Evolutionary conservation across 1,284 basidiomycete species (phyloP).

Genomic region (Boletus holoroseus): DNA sequence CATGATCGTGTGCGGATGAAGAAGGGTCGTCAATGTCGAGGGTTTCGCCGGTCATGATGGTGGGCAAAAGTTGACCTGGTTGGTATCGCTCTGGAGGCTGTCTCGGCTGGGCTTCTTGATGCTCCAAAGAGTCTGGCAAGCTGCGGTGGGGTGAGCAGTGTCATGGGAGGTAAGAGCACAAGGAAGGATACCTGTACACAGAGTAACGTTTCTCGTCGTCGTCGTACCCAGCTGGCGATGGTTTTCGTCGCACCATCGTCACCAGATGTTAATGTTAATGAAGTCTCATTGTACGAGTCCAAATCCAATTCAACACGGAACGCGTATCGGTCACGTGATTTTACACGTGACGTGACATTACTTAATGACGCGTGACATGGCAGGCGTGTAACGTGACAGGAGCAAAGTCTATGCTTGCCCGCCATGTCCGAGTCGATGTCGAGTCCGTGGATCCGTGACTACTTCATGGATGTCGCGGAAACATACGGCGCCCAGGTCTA

Average conservation of each 20-base stretch:
- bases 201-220: conserved; percentile 1
- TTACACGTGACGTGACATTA: conserved; percentile 18
- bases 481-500: conserved; percentile 42
- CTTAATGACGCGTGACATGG: conserved; percentile 17
- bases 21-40: conserved; percentile 32
- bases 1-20: conserved; percentile 22
- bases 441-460: conserved; percentile 48
- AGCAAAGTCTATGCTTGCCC: not conserved
- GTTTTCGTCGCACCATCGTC: conserved; percentile 25
- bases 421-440: conserved; percentile 35
- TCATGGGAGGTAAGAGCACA: not conserved
- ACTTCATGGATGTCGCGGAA: conserved; percentile 46
- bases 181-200: conserved; percentile 3
- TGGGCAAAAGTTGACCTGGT: conserved; percentile 33
- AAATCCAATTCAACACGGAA: not conserved
- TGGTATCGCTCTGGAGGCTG: conserved; percentile 31
- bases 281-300: not conserved
- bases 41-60: conserved; percentile 36
- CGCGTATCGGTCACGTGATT: conserved; percentile 27
- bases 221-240: conserved; percentile 12
- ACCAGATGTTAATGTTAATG: not conserved
- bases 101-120: conserved; percentile 7
- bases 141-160: conserved; percentile 7
- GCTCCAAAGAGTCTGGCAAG: conserved; percentile 6
- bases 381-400: conserved; percentile 13